phyloP scores from a whole-genome alignment of 2,329 filamentous ascomycete species.

The Hypoxylon sp. region DNA sequence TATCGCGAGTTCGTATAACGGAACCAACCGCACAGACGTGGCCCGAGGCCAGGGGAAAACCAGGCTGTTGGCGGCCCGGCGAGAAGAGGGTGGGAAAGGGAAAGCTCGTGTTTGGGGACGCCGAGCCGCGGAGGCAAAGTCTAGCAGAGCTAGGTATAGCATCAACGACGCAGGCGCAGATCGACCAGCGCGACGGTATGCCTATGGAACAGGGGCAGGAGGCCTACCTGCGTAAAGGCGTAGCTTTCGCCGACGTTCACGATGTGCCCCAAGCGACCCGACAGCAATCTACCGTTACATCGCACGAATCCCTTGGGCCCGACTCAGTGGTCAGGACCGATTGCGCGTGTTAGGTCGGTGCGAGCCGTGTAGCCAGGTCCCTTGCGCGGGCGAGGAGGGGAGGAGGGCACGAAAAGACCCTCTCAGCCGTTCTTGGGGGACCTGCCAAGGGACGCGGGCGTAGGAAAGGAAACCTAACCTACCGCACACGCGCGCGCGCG shows the following conservation, averaged over 20 bases:
- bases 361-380: not conserved
- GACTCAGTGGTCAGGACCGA: constrained; percentile 1
- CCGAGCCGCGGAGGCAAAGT: constrained; percentile 12
- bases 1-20: constrained; percentile 19
- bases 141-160: constrained; percentile 31
- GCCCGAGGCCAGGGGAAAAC: constrained; percentile 13
- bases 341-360: not conserved
- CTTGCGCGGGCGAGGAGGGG: not conserved
- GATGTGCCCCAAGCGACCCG: not conserved
- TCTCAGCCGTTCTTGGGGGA: constrained; percentile 24
- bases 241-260: constrained; percentile 7
- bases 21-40: constrained; percentile 5
- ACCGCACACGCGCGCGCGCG: not conserved
- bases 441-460: constrained; percentile 4
- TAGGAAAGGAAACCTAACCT: not conserved
- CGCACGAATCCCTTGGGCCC: constrained; percentile 25
- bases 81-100: too few species aligned
- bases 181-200: too few species aligned
- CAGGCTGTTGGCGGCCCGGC: constrained; percentile 2
- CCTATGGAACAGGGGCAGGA: too few species aligned
- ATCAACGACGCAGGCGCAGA: constrained; percentile 24
- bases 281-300: constrained; percentile 33
- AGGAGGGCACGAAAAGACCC: constrained; percentile 27
- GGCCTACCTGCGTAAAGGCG: constrained; percentile 1
- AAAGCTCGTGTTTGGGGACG: constrained; percentile 31